Evolutionary conservation across 2,329 filamentous ascomycete species (phyloP), one percentile per base, ranked within the genome.

Genomic region (Penicillium occitanis): DNA sequence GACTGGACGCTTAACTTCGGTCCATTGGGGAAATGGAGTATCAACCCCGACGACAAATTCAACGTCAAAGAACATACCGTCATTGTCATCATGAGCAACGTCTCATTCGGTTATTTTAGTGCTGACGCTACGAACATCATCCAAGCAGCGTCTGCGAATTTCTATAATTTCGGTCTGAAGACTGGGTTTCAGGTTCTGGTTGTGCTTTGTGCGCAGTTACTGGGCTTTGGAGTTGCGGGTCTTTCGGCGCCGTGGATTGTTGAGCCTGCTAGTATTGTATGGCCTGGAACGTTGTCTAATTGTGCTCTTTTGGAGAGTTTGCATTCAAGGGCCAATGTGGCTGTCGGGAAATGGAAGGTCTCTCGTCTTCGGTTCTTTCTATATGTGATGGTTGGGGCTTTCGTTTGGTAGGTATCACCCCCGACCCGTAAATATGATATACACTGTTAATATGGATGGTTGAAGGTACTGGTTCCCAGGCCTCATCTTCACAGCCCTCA

Each of bases 381-480:
- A 4, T 77, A 74, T 10, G 71, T 78, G 8, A 74, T 72, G 19
- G 64, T 68, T 1, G 69, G 60, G 4, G 72, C 68, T 1, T 78
- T 79, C 55, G 57, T 74, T 30, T 75, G 65, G 65, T 66, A 25
- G 3, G 25, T 25, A 25, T 25, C 25, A 25, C 25, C 3, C 3
- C 25, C 25, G 25, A 25, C 25, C 25, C 25, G 25, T 25, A 25
- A 25, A 25, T 25, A 25, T 25, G 25, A 25, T 25, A 25, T 25
- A 25, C 25, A 3, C 25, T 25, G 25, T 25, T 25, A 64, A 48
- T 19, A 46, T 46, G 17, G 3, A 59, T 22, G 25, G 1, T 17
- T 33, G 33, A 33, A 66, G 84, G 75, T 86, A 87, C 70, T 86
- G 82, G 78, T 80, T 87, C 42, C 85, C 84, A 0, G 84, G 79